Conservation (phyloP, 306 rosid genomes). For the Datisca glomerata region DNA sequence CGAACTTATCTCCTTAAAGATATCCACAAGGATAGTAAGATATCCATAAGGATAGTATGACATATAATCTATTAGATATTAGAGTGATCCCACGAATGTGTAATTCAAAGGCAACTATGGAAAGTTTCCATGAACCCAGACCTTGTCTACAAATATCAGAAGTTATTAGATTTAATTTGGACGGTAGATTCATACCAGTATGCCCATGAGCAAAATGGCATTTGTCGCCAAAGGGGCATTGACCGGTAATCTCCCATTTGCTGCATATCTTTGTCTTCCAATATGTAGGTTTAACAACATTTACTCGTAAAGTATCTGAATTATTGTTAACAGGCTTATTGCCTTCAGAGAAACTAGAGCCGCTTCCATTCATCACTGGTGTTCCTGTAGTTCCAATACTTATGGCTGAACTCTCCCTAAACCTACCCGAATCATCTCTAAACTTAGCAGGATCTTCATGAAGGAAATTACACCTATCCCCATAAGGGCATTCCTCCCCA, state of each 20-base stretch:
- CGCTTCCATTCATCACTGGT: slow-evolving; percentile 27
- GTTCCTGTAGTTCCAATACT: slow-evolving; percentile 59
- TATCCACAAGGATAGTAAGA: too few relatives aligned
- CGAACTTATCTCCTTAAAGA: too few relatives aligned
- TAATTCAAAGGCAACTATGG: neutral
- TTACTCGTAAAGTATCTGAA: slow-evolving; percentile 22
- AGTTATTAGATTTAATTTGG: neutral
- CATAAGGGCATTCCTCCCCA: slow-evolving; percentile 92
- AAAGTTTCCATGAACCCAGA: neutral
- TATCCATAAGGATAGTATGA: neutral
- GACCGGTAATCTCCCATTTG: slow-evolving; percentile 65
- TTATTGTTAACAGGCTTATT: slow-evolving; percentile 21
- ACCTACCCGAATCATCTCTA: slow-evolving; percentile 55
- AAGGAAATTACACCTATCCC: slow-evolving; percentile 80
- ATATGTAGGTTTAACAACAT: slow-evolving; percentile 26
- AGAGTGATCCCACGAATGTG: neutral
- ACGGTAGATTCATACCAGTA: slow-evolving; percentile 36
- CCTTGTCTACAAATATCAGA: too few relatives aligned
- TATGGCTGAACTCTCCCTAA: slow-evolving; percentile 63
- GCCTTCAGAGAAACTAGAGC: slow-evolving; percentile 27
- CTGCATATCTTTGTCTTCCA: slow-evolving; percentile 82
- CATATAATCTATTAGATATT: neutral
- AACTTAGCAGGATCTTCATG: slow-evolving; percentile 81
- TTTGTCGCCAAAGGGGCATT: slow-evolving; percentile 60
- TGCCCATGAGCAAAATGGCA: slow-evolving; percentile 95